Evolutionary conservation across 2,329 filamentous ascomycete species (phyloP).

Genomic region (Cytospora mali): DNA sequence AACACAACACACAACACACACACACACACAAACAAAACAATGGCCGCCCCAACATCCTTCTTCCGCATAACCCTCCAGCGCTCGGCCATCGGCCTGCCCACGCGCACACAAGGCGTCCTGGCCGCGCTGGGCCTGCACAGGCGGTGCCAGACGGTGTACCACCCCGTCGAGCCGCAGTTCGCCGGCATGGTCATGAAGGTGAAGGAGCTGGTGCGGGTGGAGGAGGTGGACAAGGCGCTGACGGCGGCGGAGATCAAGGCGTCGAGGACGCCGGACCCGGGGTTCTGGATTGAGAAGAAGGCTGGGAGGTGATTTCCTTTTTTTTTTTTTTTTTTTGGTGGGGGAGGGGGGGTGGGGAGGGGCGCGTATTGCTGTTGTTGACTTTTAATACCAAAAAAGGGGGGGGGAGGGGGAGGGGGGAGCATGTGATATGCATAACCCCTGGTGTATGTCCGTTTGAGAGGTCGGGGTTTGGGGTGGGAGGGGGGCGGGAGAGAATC

Average conservation of each 20-base stretch:
- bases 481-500: too few species aligned
- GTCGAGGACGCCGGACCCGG: slow-evolving; percentile 72
- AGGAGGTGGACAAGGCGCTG: slow-evolving; percentile 70
- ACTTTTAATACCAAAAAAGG: too few species aligned
- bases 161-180: slow-evolving; percentile 77
- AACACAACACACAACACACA: background rate
- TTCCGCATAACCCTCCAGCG: slow-evolving; percentile 92
- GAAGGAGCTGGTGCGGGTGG: slow-evolving; percentile 85
- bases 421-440: too few species aligned
- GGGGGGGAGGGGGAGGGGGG: too few species aligned
- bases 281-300: slow-evolving; percentile 75
- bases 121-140: slow-evolving; percentile 82
- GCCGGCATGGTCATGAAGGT: slow-evolving; percentile 93
- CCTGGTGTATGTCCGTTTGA: too few species aligned
- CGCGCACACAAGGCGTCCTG: slow-evolving; percentile 78
- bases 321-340: slow-evolving; percentile 5
- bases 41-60: slow-evolving; percentile 62
- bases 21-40: slow-evolving; percentile 10
- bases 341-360: slow-evolving; percentile 31
- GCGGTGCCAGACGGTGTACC: slow-evolving; percentile 85
- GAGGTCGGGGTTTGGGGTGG: too few species aligned
- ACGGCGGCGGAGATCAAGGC: slow-evolving; percentile 70
- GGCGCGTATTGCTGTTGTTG: too few species aligned
- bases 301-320: slow-evolving; percentile 38
- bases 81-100: slow-evolving; percentile 84